Evolutionary conservation across 257 asterid genomes (phyloP).

Genomic region (Forsythia viridissima): DNA sequence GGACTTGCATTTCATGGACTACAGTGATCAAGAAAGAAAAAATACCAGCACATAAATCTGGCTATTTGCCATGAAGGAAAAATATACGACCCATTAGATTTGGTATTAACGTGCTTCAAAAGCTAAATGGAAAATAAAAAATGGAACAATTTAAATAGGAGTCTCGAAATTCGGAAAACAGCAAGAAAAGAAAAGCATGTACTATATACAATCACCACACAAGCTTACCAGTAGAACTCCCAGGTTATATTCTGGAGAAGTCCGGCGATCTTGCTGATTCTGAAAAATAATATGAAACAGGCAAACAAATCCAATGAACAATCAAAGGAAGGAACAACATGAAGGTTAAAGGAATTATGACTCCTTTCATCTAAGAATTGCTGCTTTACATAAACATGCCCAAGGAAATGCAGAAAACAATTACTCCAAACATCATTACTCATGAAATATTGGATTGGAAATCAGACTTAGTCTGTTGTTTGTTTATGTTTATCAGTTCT

Average conservation of each 20-base stretch:
- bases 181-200: neutral
- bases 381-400: neutral
- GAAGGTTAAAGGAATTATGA: neutral
- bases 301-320: slow-evolving; percentile 1
- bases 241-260: slow-evolving; percentile 78
- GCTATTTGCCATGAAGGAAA: neutral
- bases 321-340: neutral
- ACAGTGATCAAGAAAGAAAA: neutral
- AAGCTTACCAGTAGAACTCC: slow-evolving; percentile 81
- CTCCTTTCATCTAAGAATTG: slow-evolving; percentile 1
- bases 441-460: neutral
- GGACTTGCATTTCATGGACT: neutral
- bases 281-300: slow-evolving; percentile 34
- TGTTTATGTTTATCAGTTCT: neutral
- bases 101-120: neutral
- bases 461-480: neutral
- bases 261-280: slow-evolving; percentile 50
- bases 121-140: neutral
- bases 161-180: neutral
- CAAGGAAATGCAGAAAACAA: neutral
- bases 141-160: neutral
- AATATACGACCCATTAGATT: neutral
- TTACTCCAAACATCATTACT: neutral
- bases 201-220: neutral
- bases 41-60: neutral